Conservation (phyloP, 257 asterid genomes). For the Solanum pimpinellifolium region DNA sequence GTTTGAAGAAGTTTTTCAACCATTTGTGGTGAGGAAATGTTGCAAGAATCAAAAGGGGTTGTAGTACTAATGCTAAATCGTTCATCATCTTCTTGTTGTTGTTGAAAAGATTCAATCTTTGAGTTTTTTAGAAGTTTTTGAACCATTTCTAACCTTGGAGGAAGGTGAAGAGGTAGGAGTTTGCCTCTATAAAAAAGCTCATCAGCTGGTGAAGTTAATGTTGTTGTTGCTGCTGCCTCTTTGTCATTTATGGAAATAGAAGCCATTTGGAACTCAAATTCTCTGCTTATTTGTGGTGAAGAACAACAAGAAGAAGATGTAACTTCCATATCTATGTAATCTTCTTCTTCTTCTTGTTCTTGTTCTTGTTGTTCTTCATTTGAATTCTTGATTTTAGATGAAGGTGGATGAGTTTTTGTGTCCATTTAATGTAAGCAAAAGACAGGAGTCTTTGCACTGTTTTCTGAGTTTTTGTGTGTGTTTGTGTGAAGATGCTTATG, state of each 20-base stretch:
- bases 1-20: constrained; percentile 1
- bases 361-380: constrained; percentile 34
- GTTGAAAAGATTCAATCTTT: constrained; percentile 1
- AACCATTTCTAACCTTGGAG: constrained; percentile 54
- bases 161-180: constrained; percentile 81
- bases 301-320: constrained; percentile 9
- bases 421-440: constrained; percentile 16
- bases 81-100: neutral
- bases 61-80: neutral
- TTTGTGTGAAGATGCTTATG: constrained; percentile 22
- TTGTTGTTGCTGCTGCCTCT: neutral
- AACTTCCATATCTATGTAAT: constrained; percentile 14
- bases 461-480: neutral
- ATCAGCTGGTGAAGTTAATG: constrained; percentile 54
- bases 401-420: neutral
- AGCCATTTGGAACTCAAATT: constrained; percentile 72
- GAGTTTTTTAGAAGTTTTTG: constrained; percentile 20
- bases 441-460: neutral
- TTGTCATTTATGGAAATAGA: constrained; percentile 10
- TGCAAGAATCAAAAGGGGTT: neutral
- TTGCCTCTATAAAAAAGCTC: constrained; percentile 84
- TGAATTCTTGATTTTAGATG: neutral
- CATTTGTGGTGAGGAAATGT: neutral
- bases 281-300: constrained; percentile 22
- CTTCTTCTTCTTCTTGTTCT: constrained; percentile 26